phyloP scores from a whole-genome alignment of 2,329 filamentous ascomycete species.

The Ceratocystis lukuohia region DNA sequence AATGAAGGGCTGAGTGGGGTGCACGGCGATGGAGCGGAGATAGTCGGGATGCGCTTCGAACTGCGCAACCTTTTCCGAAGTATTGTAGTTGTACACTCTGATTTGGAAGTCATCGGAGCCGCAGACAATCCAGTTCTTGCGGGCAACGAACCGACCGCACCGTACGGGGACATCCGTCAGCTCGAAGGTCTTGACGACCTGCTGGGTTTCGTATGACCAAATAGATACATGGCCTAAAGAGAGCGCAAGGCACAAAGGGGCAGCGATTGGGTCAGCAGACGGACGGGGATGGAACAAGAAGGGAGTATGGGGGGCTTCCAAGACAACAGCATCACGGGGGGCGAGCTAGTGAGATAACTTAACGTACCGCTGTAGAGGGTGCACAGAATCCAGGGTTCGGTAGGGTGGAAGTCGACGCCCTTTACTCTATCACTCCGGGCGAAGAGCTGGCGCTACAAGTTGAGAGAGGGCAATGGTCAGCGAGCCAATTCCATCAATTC shows the following conservation, averaged over 20 bases:
- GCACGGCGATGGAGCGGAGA: slow-evolving; percentile 89
- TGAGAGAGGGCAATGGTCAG: slow-evolving; percentile 2
- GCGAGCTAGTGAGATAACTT: not conserved
- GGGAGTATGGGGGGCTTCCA: slow-evolving; percentile 1
- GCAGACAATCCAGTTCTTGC: slow-evolving; percentile 98
- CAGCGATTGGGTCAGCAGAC: not conserved
- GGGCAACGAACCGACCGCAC: slow-evolving; percentile 87
- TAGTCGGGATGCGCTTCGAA: slow-evolving; percentile 98
- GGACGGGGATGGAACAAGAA: slow-evolving; percentile 18
- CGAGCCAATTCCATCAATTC: not conserved
- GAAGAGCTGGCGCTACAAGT: slow-evolving; percentile 34
- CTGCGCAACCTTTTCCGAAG: slow-evolving; percentile 91
- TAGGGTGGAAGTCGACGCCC: slow-evolving; percentile 91
- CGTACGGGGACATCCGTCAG: slow-evolving; percentile 95
- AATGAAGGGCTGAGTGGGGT: slow-evolving; percentile 90
- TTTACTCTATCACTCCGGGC: slow-evolving; percentile 92
- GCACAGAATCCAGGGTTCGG: slow-evolving; percentile 92
- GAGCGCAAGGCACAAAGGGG: not conserved
- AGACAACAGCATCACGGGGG: not conserved
- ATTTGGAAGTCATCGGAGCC: slow-evolving; percentile 83
- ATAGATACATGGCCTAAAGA: slow-evolving; percentile 88
- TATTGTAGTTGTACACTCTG: slow-evolving; percentile 98
- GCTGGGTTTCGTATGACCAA: slow-evolving; percentile 94
- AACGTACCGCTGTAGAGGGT: slow-evolving; percentile 82
- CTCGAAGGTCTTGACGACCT: slow-evolving; percentile 97